A percentile compares a stretch with the other conserved stretches of the same genome.
These are phyloP conservation scores for Leucaena leucocephala DNA, from an alignment of 306 rosid genomes.

Conservation along the genomic window DNA sequence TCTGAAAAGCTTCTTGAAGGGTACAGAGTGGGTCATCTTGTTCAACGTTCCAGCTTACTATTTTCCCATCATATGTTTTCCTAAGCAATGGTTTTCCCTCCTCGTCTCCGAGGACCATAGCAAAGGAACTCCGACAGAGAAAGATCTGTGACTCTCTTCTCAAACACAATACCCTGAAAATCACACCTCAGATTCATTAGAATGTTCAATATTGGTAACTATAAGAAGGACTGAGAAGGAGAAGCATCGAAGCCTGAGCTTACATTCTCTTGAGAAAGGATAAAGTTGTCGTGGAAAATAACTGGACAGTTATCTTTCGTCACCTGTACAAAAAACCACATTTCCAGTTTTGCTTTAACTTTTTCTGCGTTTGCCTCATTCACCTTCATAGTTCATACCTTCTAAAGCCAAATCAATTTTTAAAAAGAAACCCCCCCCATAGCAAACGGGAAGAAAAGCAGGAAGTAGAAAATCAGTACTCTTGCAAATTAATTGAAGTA, in stretches of 20 bases:
- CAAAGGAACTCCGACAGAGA: constrained; percentile 60
- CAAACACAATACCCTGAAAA: constrained; percentile 65
- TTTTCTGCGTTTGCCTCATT: constrained; percentile 29
- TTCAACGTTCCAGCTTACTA: constrained; percentile 68
- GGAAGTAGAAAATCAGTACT: constrained; percentile 35
- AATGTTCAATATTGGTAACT: background rate
- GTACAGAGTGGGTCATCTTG: constrained; percentile 74
- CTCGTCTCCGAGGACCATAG: constrained; percentile 65
- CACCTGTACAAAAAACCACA: constrained; percentile 72
- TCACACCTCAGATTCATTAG: background rate
- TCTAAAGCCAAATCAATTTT: constrained; percentile 36
- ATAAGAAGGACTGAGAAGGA: background rate
- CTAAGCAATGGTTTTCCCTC: constrained; percentile 62
- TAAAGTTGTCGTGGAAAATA: constrained; percentile 76
- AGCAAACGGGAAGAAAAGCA: constrained; percentile 9
- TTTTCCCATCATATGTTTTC: constrained; percentile 58
- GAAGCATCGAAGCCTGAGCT: constrained; percentile 17
- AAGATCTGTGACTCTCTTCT: constrained; percentile 64
- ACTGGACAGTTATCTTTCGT: constrained; percentile 78
- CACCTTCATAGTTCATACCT: constrained; percentile 32
- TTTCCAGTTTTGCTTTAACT: constrained; percentile 46
- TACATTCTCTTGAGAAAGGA: constrained; percentile 61
- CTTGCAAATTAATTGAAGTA: background rate
- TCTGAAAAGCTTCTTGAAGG: constrained; percentile 65
- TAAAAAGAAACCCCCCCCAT: background rate